Percentiles rank a stretch among this genome's conserved stretches.
phyloP scores from a whole-genome alignment of 805 yeast species.

The Ogataea saltuana region DNA sequence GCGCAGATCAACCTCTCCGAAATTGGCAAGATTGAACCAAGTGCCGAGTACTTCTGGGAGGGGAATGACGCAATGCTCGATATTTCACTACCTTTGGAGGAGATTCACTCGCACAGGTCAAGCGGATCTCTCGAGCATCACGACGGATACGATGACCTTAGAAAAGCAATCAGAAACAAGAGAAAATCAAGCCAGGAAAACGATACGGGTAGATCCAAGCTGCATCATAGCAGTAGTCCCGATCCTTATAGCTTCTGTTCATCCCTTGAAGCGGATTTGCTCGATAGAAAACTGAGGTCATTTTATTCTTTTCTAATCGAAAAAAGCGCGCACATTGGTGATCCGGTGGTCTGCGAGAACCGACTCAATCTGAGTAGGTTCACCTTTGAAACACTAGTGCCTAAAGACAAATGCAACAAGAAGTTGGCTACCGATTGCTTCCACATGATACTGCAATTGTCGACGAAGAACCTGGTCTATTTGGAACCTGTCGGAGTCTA shows the following conservation, averaged over 20 bases:
- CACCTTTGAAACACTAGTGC: conserved; percentile 17
- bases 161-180: conserved; percentile 5
- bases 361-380: conserved; percentile 12
- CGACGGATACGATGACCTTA: conserved; percentile 17
- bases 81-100: conserved; percentile 13
- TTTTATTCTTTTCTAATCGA: conserved; percentile 11
- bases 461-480: conserved; percentile 17
- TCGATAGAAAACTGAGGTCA: conserved; percentile 6
- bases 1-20: conserved; percentile 14
- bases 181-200: conserved; percentile 1
- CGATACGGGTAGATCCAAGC: conserved; percentile 1
- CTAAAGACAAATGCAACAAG: conserved; percentile 11
- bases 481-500: conserved; percentile 18
- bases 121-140: background rate
- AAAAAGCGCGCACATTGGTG: conserved; percentile 8
- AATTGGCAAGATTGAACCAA: background rate
- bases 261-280: conserved; percentile 1
- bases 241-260: conserved; percentile 4
- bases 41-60: conserved; percentile 12
- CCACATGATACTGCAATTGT: conserved; percentile 22
- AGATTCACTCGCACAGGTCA: background rate
- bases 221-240: background rate
- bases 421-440: conserved; percentile 23
- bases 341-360: conserved; percentile 4
- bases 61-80: conserved; percentile 26